Evolutionary conservation across 768 basidiomycete genomes (phyloP).

Genomic region (Lentinula detonsa): DNA sequence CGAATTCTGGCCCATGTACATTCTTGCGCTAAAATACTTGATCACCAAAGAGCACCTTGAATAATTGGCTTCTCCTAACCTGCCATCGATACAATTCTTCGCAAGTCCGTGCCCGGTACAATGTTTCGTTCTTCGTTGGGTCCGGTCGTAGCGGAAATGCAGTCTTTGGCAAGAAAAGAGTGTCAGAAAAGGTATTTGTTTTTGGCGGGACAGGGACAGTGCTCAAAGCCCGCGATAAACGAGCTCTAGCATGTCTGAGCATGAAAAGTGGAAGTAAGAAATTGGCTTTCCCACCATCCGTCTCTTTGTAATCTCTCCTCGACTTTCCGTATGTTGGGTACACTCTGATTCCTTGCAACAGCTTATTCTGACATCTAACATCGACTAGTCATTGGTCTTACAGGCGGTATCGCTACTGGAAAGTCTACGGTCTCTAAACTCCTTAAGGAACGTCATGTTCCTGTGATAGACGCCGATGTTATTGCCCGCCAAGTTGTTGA

Average conservation of each 20-base stretch:
- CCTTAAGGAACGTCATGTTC: slow-evolving; percentile 58
- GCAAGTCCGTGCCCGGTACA: slow-evolving; percentile 49
- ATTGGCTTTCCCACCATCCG: background rate
- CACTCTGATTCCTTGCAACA: background rate
- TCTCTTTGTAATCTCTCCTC: background rate
- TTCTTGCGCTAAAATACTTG: slow-evolving; percentile 49
- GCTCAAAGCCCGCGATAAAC: slow-evolving; percentile 1
- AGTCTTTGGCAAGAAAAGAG: slow-evolving; percentile 80
- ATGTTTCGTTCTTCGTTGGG: slow-evolving; percentile 53
- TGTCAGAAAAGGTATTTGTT: slow-evolving; percentile 32
- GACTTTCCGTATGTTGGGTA: slow-evolving; percentile 4
- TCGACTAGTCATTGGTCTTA: slow-evolving; percentile 79
- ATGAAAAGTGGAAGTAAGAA: background rate
- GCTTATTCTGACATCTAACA: background rate
- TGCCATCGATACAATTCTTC: slow-evolving; percentile 77
- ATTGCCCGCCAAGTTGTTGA: slow-evolving; percentile 82
- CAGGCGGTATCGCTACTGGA: slow-evolving; percentile 94
- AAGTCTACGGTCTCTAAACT: slow-evolving; percentile 89
- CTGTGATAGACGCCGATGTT: slow-evolving; percentile 91
- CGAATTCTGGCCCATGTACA: slow-evolving; percentile 62
- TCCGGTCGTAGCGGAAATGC: slow-evolving; percentile 69
- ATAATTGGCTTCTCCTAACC: slow-evolving; percentile 29
- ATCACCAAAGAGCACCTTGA: slow-evolving; percentile 16
- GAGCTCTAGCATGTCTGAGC: slow-evolving; percentile 1
- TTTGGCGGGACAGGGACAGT: background rate